phyloP scores from a whole-genome alignment of 1,284 basidiomycete species.

The Neotropicomus parvogracilis region DNA sequence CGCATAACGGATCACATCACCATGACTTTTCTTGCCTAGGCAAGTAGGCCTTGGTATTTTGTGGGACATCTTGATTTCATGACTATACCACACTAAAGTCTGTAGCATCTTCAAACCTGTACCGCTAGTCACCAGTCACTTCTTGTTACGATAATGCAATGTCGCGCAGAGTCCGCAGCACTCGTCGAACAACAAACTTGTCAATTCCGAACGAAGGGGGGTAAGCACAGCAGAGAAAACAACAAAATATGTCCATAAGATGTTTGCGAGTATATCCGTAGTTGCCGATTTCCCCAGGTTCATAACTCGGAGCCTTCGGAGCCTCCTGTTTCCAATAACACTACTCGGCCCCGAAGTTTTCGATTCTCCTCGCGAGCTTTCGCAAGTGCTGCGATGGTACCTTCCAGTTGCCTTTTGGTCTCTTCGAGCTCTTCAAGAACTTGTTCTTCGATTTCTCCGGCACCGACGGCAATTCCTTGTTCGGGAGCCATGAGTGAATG shows the following conservation, averaged over 20 bases:
- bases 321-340: conserved; percentile 35
- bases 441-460: conserved; percentile 63
- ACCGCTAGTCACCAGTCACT: conserved; percentile 19
- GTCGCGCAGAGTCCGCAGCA: conserved; percentile 4
- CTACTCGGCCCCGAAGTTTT: conserved; percentile 32
- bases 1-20: conserved; percentile 9
- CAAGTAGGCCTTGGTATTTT: too few species aligned
- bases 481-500: conserved; percentile 9
- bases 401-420: conserved; percentile 45
- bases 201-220: conserved; percentile 15
- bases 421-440: conserved; percentile 45
- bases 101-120: conserved; percentile 12
- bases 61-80: neutral
- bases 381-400: conserved; percentile 36
- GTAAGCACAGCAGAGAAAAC: conserved; percentile 5
- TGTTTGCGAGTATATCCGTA: conserved; percentile 11
- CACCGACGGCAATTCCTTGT: conserved; percentile 68
- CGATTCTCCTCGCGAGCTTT: conserved; percentile 38
- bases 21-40: conserved; percentile 10
- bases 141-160: too few species aligned
- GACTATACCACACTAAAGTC: neutral
- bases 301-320: conserved; percentile 35
- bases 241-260: conserved; percentile 11
- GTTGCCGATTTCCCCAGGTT: conserved; percentile 17
- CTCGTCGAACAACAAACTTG: conserved; percentile 5